A percentile compares a stretch with the other conserved stretches of the same genome.
Conservation (phyloP, 352 stramenopile species). For the Blastocystis sp. region DNA sequence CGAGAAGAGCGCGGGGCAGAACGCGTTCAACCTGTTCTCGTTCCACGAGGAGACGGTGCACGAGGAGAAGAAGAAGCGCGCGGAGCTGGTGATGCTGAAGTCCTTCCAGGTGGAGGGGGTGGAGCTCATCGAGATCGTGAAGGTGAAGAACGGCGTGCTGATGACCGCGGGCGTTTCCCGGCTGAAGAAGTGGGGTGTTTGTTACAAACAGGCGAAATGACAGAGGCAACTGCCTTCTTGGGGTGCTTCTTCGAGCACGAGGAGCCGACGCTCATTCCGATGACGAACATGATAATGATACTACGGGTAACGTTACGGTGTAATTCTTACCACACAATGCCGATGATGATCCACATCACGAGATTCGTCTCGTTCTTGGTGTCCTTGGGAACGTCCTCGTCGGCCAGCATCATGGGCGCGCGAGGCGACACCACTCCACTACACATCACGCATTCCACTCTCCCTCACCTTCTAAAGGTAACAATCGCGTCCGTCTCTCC, state of each 20-base stretch:
- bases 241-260: too few species aligned
- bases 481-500: conserved; percentile 30
- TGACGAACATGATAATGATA: too few species aligned
- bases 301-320: too few species aligned
- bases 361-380: not conserved
- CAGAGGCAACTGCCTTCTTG: too few species aligned
- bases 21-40: conserved; percentile 1
- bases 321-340: not conserved
- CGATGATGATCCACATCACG: conserved; percentile 23
- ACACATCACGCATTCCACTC: too few species aligned
- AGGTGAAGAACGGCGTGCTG: conserved; percentile 23
- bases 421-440: conserved; percentile 55
- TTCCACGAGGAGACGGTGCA: conserved; percentile 27
- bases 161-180: conserved; percentile 12
- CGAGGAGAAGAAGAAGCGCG: not conserved
- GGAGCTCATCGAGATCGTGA: conserved; percentile 16
- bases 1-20: not conserved
- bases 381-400: conserved; percentile 8
- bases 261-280: too few species aligned
- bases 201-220: too few species aligned
- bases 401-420: conserved; percentile 32
- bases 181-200: too few species aligned
- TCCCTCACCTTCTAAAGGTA: conserved; percentile 29
- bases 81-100: conserved; percentile 19
- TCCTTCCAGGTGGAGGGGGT: conserved; percentile 25